Conservation (phyloP, 139 green algal genomes). For the Tetraselmis chui region DNA sequence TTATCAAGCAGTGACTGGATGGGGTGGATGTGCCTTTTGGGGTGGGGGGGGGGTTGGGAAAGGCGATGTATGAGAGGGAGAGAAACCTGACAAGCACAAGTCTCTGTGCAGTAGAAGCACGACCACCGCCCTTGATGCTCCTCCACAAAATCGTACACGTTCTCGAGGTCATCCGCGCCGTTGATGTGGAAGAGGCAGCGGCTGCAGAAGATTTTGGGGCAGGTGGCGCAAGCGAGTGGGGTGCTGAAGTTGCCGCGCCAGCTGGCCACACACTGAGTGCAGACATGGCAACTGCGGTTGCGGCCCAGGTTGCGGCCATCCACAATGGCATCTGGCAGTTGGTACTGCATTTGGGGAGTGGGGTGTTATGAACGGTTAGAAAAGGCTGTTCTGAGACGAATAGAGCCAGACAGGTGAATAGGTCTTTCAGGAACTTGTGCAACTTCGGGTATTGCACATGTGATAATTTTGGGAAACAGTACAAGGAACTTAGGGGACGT, state of each 20-base stretch:
- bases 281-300: not conserved
- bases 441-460: not conserved
- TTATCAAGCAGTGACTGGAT: too few relatives aligned
- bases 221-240: not conserved
- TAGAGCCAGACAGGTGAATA: too few relatives aligned
- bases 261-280: constrained; percentile 1
- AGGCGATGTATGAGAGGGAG: not conserved
- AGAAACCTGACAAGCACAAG: not conserved
- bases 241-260: constrained; percentile 5
- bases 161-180: not conserved
- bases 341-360: too few relatives aligned
- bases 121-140: constrained; percentile 1
- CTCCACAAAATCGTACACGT: constrained; percentile 6
- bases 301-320: not conserved
- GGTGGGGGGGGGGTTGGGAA: too few relatives aligned
- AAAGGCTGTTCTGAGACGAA: too few relatives aligned
- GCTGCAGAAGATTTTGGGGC: not conserved
- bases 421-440: too few relatives aligned
- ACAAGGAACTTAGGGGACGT: too few relatives aligned
- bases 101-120: constrained; percentile 4
- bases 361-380: too few relatives aligned
- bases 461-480: too few relatives aligned
- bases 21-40: too few relatives aligned
- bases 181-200: constrained; percentile 15
- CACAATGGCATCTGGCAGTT: not conserved